Evolutionary conservation across 2,329 filamentous ascomycete species (phyloP).

Genomic region (Colletotrichum karsti): DNA sequence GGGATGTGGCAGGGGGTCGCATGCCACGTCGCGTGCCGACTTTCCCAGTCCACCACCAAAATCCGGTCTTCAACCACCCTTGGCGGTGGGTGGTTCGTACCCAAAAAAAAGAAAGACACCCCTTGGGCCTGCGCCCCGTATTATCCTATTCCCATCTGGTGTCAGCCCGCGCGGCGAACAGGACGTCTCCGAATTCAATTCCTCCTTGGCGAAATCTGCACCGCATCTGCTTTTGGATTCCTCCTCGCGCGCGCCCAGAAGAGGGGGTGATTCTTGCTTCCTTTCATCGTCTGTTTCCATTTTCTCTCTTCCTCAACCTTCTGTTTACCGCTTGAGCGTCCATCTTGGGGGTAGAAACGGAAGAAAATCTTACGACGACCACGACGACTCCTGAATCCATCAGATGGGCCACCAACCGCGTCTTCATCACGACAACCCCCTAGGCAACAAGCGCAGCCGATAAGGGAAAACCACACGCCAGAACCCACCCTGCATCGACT

Average conservation of each 20-base stretch:
- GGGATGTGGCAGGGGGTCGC: constrained; percentile 13
- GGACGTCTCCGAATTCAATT: background rate
- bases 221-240: background rate
- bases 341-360: background rate
- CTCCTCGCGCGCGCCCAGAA: background rate
- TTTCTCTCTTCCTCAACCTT: background rate
- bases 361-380: background rate
- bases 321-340: background rate
- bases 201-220: constrained; percentile 6
- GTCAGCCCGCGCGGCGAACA: background rate
- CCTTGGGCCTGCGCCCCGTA: constrained; percentile 1
- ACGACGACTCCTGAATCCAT: background rate
- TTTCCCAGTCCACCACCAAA: constrained; percentile 16
- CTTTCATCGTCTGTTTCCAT: background rate
- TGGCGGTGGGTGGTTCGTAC: constrained; percentile 1
- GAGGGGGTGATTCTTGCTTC: background rate
- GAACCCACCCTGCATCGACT: background rate
- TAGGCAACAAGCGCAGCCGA: no score
- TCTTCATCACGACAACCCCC: no score
- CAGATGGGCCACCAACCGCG: background rate
- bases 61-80: background rate
- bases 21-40: constrained; percentile 27
- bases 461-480: background rate
- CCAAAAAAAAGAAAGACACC: no score
- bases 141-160: background rate